Conservation (phyloP, 2,329 filamentous ascomycete species). For the Aspergillus hortae region DNA sequence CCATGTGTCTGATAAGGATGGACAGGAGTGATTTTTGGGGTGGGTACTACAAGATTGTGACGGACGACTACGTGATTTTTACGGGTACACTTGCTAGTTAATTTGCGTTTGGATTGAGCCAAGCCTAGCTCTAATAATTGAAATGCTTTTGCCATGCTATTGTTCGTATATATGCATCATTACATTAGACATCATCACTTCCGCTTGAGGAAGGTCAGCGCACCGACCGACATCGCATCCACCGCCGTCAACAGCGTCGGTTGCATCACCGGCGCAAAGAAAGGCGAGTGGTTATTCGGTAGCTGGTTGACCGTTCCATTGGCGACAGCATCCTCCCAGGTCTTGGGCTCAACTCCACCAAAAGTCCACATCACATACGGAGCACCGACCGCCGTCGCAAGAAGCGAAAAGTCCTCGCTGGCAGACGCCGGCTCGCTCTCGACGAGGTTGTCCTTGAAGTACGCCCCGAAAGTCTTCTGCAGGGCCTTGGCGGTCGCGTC, state of each 20-base stretch:
- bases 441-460: conserved; percentile 42
- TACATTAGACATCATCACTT: not conserved
- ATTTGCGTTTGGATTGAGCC: too few species aligned
- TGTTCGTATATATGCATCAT: too few species aligned
- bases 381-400: conserved; percentile 49
- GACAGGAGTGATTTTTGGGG: not conserved
- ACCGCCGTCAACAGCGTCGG: conserved; percentile 53
- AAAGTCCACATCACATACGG: conserved; percentile 56
- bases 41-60: not conserved
- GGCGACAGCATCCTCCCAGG: conserved; percentile 48
- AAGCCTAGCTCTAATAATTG: too few species aligned
- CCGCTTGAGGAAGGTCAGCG: conserved; percentile 38
- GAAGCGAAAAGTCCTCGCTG: conserved; percentile 56
- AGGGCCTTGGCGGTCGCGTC: conserved; percentile 40
- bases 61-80: not conserved
- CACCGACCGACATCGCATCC: conserved; percentile 50
- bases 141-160: too few species aligned
- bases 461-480: conserved; percentile 41
- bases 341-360: conserved; percentile 48
- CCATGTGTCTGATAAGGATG: conserved; percentile 24
- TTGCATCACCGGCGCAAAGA: conserved; percentile 55
- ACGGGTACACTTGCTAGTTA: not conserved
- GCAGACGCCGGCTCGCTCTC: conserved; percentile 43
- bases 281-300: conserved; percentile 56
- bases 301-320: conserved; percentile 47